Evolutionary conservation across 1,284 basidiomycete species (phyloP), one percentile per base, ranked within the genome.

Genomic region (Cystobasidiaceae sp.): DNA sequence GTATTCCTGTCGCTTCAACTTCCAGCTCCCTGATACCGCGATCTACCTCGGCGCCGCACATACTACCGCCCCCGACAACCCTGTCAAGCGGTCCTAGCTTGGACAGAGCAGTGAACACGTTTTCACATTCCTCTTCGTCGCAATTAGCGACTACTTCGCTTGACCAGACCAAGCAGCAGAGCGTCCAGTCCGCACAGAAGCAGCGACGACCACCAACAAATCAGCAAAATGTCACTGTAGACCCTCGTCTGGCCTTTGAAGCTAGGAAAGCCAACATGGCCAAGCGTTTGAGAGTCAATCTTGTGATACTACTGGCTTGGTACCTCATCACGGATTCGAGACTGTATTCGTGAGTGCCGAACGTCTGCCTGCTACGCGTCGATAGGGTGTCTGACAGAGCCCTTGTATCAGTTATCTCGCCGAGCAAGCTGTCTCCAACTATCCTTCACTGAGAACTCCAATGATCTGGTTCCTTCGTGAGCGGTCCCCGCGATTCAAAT

Each of bases 311-410:
- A 21, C 52, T 64, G 2, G 61, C 43, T n/a, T 64, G 61, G 61
- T 64, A 64, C 34, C 43, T 64, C 11, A 49, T 56, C 19, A 64
- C 61, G n/a, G 61, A 55, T 30, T 64, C 61, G 23, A 15, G 61
- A 28, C 44, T 56, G 13, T 64, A 64, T 32, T 30, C 39, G 61
- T 64, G n/a, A 11, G 61, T 64, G n/a, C n/a, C n/a, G n/a, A n/a
- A n/a, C n/a, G n/a, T n/a, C n/a, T n/a, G 13, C 21, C 23, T 46
- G 19, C 32, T 6, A 23, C 17, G 27, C 19, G n/a, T n/a, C 8
- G 33, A 23, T 25, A 9, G 25, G 11, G 33, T 41, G 23, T 41
- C 52, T n/a, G n/a, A n/a, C n/a, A n/a, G n/a, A n/a, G n/a, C n/a
- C n/a, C 3, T 23, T 9, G 28, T 28, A 19, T 4, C 34, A 59